phyloP scores from a whole-genome alignment of 108 stramenopile genomes.

The Skeletonema tropicum region DNA sequence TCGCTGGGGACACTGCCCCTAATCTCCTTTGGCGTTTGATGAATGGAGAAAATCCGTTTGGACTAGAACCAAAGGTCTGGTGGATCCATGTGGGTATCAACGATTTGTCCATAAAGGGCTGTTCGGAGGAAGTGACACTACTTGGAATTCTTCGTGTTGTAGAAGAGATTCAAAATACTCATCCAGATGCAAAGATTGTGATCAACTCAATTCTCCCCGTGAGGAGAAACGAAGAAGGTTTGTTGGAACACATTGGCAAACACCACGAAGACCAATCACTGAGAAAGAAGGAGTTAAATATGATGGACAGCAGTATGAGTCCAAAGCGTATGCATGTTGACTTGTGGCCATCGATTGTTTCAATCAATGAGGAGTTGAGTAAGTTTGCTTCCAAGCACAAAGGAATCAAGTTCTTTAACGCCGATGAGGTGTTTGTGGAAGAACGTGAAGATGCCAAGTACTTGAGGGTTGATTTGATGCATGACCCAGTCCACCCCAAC shows the following conservation, averaged over 20 bases:
- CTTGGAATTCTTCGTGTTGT: slow-evolving; percentile 69
- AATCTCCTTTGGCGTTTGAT: slow-evolving; percentile 79
- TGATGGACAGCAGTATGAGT: slow-evolving; percentile 32
- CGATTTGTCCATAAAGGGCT: slow-evolving; percentile 60
- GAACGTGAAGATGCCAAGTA: slow-evolving; percentile 43
- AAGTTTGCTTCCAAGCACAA: slow-evolving; percentile 62
- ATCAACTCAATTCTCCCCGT: slow-evolving; percentile 68
- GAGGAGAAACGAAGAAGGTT: slow-evolving; percentile 33
- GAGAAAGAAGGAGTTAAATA: slow-evolving; percentile 39
- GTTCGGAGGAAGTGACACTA: slow-evolving; percentile 72
- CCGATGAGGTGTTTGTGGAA: slow-evolving; percentile 69
- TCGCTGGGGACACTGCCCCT: slow-evolving; percentile 66
- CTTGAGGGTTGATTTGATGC: slow-evolving; percentile 42
- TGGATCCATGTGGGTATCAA: slow-evolving; percentile 70
- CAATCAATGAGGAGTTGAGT: slow-evolving; percentile 68
- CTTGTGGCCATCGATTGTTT: slow-evolving; percentile 78
- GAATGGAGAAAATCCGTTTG: slow-evolving; percentile 72
- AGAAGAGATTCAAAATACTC: slow-evolving; percentile 52
- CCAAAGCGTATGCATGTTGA: slow-evolving; percentile 33
- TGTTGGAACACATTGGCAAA: slow-evolving; percentile 42
- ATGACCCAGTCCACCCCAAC: slow-evolving; percentile 46
- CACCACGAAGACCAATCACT: slow-evolving; percentile 43
- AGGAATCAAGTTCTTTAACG: slow-evolving; percentile 73
- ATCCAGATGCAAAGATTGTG: slow-evolving; percentile 62
- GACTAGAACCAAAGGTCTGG: slow-evolving; percentile 50